Percentiles rank a stretch among this genome's conserved stretches.
Conservation (phyloP, 345 rosid species). For the Arabis alpina region DNA sequence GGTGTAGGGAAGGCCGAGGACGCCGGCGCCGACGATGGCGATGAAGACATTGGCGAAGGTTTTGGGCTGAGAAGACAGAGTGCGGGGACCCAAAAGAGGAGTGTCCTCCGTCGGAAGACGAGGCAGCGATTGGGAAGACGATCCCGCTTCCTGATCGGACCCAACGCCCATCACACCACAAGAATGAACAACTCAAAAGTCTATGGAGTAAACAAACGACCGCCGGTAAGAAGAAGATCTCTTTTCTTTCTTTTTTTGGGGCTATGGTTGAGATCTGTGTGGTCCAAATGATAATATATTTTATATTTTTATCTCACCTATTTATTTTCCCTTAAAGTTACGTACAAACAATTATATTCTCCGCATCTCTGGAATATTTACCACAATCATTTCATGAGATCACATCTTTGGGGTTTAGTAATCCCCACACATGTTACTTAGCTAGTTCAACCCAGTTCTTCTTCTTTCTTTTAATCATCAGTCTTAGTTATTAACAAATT, state of each 20-base stretch:
- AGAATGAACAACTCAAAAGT: too few species aligned
- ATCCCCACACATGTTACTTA: slow-evolving; percentile 26
- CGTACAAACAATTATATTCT: too few species aligned
- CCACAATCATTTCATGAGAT: too few species aligned
- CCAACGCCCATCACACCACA: not conserved
- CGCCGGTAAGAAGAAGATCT: too few species aligned
- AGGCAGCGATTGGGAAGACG: slow-evolving; percentile 32
- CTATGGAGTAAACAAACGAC: too few species aligned
- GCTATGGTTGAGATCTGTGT: slow-evolving; percentile 1
- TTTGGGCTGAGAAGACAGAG: slow-evolving; percentile 58
- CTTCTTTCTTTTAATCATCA: not conserved
- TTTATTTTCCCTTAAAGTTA: too few species aligned
- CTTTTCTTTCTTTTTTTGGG: too few species aligned
- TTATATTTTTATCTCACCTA: too few species aligned
- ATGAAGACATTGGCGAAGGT: slow-evolving; percentile 79
- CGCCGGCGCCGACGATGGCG: slow-evolving; percentile 78
- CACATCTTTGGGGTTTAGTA: too few species aligned
- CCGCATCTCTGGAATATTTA: too few species aligned
- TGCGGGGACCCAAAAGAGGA: slow-evolving; percentile 43
- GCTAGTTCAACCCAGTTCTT: not conserved
- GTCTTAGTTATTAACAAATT: not conserved
- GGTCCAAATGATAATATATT: not conserved
- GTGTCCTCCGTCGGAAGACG: slow-evolving; percentile 50
- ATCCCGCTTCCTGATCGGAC: slow-evolving; percentile 42
- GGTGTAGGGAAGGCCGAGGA: slow-evolving; percentile 73